Evolutionary conservation across 805 yeast genomes (phyloP).

Genomic region (Metschnikowia orientalis): DNA sequence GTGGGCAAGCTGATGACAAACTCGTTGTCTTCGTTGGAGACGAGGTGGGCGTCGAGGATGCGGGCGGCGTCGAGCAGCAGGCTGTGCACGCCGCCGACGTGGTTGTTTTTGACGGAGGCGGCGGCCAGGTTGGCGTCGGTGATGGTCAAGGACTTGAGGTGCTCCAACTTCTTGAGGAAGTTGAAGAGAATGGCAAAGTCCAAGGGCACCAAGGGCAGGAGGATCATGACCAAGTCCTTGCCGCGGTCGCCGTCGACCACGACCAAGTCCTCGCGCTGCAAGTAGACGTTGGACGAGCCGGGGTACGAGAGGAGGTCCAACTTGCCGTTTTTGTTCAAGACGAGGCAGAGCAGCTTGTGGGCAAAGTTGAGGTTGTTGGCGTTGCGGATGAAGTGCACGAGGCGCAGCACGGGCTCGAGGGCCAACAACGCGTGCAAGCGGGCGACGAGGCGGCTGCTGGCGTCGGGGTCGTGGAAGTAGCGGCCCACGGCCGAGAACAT

Average conservation of each 20-base stretch:
- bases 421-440: slow-evolving; percentile 26
- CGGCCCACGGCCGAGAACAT: slow-evolving; percentile 45
- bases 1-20: slow-evolving; percentile 66
- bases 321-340: slow-evolving; percentile 59
- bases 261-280: slow-evolving; percentile 61
- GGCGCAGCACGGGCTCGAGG: slow-evolving; percentile 25
- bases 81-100: slow-evolving; percentile 38
- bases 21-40: slow-evolving; percentile 50
- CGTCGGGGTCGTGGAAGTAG: slow-evolving; percentile 45
- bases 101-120: slow-evolving; percentile 20
- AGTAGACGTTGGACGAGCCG: slow-evolving; percentile 53
- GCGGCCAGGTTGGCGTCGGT: slow-evolving; percentile 22
- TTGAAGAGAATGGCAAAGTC: slow-evolving; percentile 68
- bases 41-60: slow-evolving; percentile 31
- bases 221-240: slow-evolving; percentile 68
- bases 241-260: slow-evolving; percentile 85
- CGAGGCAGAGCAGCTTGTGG: slow-evolving; percentile 43
- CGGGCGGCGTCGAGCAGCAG: slow-evolving; percentile 30
- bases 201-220: slow-evolving; percentile 59
- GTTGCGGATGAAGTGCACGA: slow-evolving; percentile 37
- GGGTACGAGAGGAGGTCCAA: slow-evolving; percentile 68
- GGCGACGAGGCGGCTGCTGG: slow-evolving; percentile 25
- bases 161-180: slow-evolving; percentile 70
- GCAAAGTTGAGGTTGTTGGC: slow-evolving; percentile 39
- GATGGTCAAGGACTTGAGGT: slow-evolving; percentile 48